Evolutionary conservation across 2,329 filamentous ascomycete species (phyloP), one percentile per base, ranked within the genome.

Genomic region (Penicillium carneum): DNA sequence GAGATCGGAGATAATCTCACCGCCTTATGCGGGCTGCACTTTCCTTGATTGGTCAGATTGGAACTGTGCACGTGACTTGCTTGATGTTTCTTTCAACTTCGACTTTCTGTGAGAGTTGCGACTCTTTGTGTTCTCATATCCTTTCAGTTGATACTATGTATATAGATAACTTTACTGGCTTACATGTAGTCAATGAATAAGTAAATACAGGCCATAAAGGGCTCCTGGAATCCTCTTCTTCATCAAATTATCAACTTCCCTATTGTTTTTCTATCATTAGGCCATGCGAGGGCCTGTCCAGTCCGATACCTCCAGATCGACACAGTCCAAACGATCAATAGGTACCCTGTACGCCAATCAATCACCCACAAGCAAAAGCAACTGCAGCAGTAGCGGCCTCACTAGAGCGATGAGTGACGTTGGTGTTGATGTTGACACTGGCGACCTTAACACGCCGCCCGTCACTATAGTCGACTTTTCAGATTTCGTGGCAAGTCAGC

Each of bases 1-100:
- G 70, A 72, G 60, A 70, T 72, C 70, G 69, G 70, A 63, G 71
- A 73, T 73, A 74, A 72, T 66, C 49, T 65, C 61, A 73, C 71
- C 71, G 71, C 72, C 51, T 18, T 39, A 58, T 53, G 48, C 48
- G 48, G 41, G 56, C 5, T 9, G 4, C 4, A 14, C 7, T 11
- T n/a, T 4, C 16, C 29, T 5, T 46, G 48, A 58, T 58, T 53
- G 48, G 55, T 49, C 5, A 0, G 18, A 23, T 18, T 20, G 4
- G 52, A 55, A 48, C 16, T 55, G 48, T 55, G 8, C 20, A 55
- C 33, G 31, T 38, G 41, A 36, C n/a, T 5, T 10, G 12, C 6
- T 1, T 18, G 41, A 48, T 29, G 12, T 38, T 55, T 20, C 52
- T 55, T 55, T 55, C 42, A 48, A 55, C 41, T 47, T 38, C 52